Evolutionary conservation across 139 green algal genomes (phyloP).

Genomic region (Coccomyxa sp.): DNA sequence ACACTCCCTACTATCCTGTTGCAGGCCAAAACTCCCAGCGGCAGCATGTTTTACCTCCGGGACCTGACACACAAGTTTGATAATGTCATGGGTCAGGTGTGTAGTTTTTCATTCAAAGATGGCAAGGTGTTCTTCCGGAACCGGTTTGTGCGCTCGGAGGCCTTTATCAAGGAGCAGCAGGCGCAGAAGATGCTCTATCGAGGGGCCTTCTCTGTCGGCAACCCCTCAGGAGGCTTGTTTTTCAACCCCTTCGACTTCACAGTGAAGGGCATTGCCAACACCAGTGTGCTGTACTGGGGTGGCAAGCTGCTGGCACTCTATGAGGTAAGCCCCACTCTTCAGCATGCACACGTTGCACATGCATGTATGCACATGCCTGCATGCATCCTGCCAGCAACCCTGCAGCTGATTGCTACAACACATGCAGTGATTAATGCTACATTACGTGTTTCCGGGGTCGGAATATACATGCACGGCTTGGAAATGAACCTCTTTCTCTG

Average conservation of each 20-base stretch:
- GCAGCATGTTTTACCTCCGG: not conserved
- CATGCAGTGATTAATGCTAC: no score
- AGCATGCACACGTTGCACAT: no score
- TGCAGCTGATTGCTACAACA: no score
- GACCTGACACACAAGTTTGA: not conserved
- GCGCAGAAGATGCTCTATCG: conserved; percentile 31
- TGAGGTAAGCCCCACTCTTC: conserved; percentile 11
- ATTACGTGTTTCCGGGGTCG: no score
- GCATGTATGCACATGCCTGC: no score
- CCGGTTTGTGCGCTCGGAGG: conserved; percentile 17
- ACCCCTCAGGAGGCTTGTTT: conserved; percentile 15
- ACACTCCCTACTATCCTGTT: not conserved
- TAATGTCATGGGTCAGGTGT: not conserved
- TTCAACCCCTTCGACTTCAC: conserved; percentile 20
- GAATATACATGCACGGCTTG: no score
- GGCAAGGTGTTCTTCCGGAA: conserved; percentile 20
- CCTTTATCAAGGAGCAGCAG: conserved; percentile 32
- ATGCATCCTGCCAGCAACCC: no score
- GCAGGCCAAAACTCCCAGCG: not conserved
- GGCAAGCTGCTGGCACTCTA: conserved; percentile 36
- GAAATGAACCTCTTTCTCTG: no score
- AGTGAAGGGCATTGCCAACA: conserved; percentile 19
- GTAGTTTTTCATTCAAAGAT: conserved; percentile 30
- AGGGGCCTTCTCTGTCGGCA: conserved; percentile 38
- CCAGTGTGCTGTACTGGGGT: conserved; percentile 32